These are phyloP conservation scores for Umbellularia californica DNA, from an alignment of 164 flowering plant species.

Conservation along the genomic window DNA sequence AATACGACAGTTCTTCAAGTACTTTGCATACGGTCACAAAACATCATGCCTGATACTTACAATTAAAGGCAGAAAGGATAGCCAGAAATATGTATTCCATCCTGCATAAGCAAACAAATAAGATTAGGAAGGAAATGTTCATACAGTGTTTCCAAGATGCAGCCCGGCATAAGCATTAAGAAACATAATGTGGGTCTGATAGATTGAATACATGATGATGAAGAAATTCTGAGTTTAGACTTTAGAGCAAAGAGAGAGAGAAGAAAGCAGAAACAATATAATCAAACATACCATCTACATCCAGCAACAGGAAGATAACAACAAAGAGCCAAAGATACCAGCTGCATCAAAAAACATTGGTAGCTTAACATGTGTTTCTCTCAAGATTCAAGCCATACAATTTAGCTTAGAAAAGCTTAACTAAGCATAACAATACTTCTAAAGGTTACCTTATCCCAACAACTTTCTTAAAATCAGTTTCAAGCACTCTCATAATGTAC, in stretches of 20 bases:
- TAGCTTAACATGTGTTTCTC: slow-evolving; percentile 1
- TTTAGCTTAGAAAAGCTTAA: neutral
- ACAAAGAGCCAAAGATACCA: slow-evolving; percentile 97
- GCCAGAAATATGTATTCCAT: slow-evolving; percentile 96
- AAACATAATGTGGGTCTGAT: neutral
- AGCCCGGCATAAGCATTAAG: neutral
- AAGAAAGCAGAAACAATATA: no score
- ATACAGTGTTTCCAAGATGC: neutral
- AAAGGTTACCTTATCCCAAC: slow-evolving; percentile 76
- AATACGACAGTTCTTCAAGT: no score
- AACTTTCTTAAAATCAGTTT: slow-evolving; percentile 80
- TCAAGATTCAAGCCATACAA: neutral
- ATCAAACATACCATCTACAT: slow-evolving; percentile 53
- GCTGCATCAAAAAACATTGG: slow-evolving; percentile 42
- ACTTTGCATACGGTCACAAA: no score
- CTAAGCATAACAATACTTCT: neutral
- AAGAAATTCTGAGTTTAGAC: no score
- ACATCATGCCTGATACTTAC: slow-evolving; percentile 41
- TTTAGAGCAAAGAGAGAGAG: neutral
- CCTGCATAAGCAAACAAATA: slow-evolving; percentile 45
- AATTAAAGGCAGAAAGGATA: slow-evolving; percentile 81
- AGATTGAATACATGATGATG: neutral
- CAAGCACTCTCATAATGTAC: slow-evolving; percentile 84
- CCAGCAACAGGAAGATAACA: slow-evolving; percentile 75
- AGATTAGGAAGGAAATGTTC: neutral